phyloP scores from a whole-genome alignment of 2,329 filamentous ascomycete species.

The Fusarium burgessii region DNA sequence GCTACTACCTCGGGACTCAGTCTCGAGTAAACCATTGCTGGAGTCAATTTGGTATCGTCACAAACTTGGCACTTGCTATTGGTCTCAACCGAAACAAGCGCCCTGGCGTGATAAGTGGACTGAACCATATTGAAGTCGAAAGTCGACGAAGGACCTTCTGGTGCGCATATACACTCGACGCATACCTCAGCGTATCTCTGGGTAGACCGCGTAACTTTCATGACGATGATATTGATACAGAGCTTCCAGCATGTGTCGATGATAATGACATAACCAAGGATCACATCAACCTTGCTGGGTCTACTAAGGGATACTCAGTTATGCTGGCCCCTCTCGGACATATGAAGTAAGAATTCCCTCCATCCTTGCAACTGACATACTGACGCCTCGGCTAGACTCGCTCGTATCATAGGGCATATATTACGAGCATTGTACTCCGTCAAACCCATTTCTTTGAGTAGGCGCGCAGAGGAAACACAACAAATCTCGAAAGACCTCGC shows the following conservation, averaged over 20 bases:
- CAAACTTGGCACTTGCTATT: slow-evolving; percentile 55
- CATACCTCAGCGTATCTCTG: slow-evolving; percentile 42
- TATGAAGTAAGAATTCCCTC: slow-evolving; percentile 45
- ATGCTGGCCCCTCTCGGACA: slow-evolving; percentile 54
- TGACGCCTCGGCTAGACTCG: slow-evolving; percentile 42
- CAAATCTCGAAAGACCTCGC: slow-evolving; percentile 48
- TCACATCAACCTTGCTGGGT: slow-evolving; percentile 19
- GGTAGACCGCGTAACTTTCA: slow-evolving; percentile 43
- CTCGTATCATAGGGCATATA: slow-evolving; percentile 52
- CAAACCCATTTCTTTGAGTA: slow-evolving; percentile 47
- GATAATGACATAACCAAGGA: slow-evolving; percentile 38
- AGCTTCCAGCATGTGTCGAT: slow-evolving; percentile 42
- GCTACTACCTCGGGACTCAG: slow-evolving; percentile 58
- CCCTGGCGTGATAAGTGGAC: slow-evolving; percentile 17
- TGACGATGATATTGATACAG: slow-evolving; percentile 44
- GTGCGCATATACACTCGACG: slow-evolving; percentile 44
- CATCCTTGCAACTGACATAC: rapidly evolving
- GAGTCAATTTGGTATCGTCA: slow-evolving; percentile 58
- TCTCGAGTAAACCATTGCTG: slow-evolving; percentile 62
- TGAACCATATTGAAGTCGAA: slow-evolving; percentile 40
- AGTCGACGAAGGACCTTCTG: slow-evolving; percentile 43
- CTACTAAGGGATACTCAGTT: slow-evolving; percentile 28
- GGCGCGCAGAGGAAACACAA: slow-evolving; percentile 45
- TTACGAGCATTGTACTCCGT: slow-evolving; percentile 53
- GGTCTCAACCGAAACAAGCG: slow-evolving; percentile 44